Percentiles rank a stretch among this genome's conserved stretches.
Conservation (phyloP, 116 monocot genomes). For the Posidonia oceanica region DNA sequence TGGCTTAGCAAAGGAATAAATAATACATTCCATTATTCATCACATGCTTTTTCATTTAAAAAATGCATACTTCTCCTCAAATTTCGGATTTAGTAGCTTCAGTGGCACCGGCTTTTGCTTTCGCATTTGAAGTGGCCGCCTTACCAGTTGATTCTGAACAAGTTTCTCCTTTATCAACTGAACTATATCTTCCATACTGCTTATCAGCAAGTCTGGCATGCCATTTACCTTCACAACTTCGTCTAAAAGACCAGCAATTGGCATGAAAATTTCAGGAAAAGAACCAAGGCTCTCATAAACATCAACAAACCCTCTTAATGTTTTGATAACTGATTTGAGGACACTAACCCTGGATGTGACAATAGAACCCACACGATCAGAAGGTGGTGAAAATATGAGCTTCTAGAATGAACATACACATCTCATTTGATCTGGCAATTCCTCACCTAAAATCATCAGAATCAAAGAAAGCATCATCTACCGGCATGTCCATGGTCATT, state of each 20-base stretch:
- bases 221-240: slow-evolving; percentile 29
- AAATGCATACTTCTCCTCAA: slow-evolving; percentile 77
- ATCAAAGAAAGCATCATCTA: slow-evolving; percentile 45
- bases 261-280: slow-evolving; percentile 80
- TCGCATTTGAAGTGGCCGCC: slow-evolving; percentile 80
- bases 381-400: not conserved
- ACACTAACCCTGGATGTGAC: slow-evolving; percentile 41
- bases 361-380: not conserved
- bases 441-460: slow-evolving; percentile 81
- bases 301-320: slow-evolving; percentile 50
- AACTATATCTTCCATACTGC: slow-evolving; percentile 38
- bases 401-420: not conserved
- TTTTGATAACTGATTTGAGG: slow-evolving; percentile 42
- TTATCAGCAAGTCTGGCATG: slow-evolving; percentile 27
- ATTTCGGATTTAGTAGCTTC: slow-evolving; percentile 79
- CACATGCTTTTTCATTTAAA: not conserved
- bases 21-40: not conserved
- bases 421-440: not conserved
- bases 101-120: slow-evolving; percentile 75
- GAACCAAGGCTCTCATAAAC: slow-evolving; percentile 65
- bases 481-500: slow-evolving; percentile 33
- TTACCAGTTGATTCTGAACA: slow-evolving; percentile 30
- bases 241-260: slow-evolving; percentile 45
- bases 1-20: no score
- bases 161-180: slow-evolving; percentile 50